phyloP scores from a whole-genome alignment of 2,329 filamentous ascomycete genomes.

The Hypomyces rosellus region DNA sequence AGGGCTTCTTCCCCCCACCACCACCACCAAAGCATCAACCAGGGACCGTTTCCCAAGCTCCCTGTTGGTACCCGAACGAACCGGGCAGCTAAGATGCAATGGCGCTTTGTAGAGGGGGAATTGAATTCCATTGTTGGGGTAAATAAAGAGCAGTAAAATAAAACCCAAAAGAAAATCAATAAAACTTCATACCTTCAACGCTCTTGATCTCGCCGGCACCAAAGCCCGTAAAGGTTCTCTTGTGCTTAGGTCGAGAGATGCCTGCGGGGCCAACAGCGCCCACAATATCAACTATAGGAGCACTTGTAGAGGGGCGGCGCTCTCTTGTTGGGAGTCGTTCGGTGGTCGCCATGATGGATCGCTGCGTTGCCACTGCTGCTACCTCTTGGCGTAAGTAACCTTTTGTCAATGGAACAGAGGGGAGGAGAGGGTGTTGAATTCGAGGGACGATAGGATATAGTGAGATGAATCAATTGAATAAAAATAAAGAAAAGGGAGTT shows the following conservation, averaged over 20 bases:
- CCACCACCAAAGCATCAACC: too few relatives aligned
- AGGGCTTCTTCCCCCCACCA: slow-evolving; percentile 3
- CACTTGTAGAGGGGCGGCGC: slow-evolving; percentile 73
- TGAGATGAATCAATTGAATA: too few relatives aligned
- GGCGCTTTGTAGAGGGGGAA: too few relatives aligned
- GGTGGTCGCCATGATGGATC: slow-evolving; percentile 27
- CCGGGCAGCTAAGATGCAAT: too few relatives aligned
- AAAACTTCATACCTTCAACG: slow-evolving; percentile 64
- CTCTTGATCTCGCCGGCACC: slow-evolving; percentile 86
- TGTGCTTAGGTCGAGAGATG: slow-evolving; percentile 86
- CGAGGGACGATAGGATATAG: too few relatives aligned
- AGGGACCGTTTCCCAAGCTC: too few relatives aligned
- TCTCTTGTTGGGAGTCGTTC: slow-evolving; percentile 52
- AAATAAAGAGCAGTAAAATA: background rate
- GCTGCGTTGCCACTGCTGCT: slow-evolving; percentile 1
- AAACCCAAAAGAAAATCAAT: background rate
- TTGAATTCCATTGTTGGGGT: background rate
- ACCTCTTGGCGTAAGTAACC: background rate
- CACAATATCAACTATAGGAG: slow-evolving; percentile 79
- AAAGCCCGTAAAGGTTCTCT: slow-evolving; percentile 92
- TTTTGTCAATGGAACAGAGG: background rate
- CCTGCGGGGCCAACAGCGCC: slow-evolving; percentile 83
- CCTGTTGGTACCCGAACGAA: too few relatives aligned
- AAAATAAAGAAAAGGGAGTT: background rate
- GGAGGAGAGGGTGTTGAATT: background rate